Percentiles rank a stretch among this genome's conserved stretches.
Conservation (phyloP, 2,329 filamentous ascomycete genomes). For the Pseudogymnoascus sp. region DNA sequence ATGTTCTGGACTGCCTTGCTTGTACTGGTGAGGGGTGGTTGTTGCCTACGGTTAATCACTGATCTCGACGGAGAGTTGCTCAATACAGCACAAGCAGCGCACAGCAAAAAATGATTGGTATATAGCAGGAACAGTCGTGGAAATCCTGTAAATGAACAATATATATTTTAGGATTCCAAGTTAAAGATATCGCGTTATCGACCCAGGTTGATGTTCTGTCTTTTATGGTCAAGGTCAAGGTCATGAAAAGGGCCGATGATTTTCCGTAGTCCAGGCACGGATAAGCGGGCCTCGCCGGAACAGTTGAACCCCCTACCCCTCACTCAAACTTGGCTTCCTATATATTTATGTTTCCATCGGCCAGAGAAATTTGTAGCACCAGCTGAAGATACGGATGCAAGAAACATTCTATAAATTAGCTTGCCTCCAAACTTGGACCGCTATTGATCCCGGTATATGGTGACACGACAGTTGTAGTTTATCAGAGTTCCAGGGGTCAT, state of each 20-base stretch:
- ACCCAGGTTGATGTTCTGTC: neutral
- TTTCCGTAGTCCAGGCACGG: neutral
- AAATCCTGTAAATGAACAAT: neutral
- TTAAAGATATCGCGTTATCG: neutral
- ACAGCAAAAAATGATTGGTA: neutral
- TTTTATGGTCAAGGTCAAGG: neutral
- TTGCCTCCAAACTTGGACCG: neutral
- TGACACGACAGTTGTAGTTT: neutral
- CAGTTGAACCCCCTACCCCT: neutral
- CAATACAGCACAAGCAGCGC: neutral
- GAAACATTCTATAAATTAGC: neutral
- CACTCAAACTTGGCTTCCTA: neutral
- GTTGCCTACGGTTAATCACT: slow-evolving; percentile 2
- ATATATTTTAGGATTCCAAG: neutral
- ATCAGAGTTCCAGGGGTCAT: neutral
- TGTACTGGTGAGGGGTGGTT: neutral
- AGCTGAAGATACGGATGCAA: neutral
- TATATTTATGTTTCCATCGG: neutral
- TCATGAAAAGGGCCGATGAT: neutral
- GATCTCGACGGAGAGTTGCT: neutral
- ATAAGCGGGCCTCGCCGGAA: neutral
- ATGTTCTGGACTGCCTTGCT: neutral
- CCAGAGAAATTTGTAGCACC: neutral
- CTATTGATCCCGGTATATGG: neutral
- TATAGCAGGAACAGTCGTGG: neutral